phyloP scores from a whole-genome alignment of 164 flowering plant genomes.

The Tinospora cordifolia region DNA sequence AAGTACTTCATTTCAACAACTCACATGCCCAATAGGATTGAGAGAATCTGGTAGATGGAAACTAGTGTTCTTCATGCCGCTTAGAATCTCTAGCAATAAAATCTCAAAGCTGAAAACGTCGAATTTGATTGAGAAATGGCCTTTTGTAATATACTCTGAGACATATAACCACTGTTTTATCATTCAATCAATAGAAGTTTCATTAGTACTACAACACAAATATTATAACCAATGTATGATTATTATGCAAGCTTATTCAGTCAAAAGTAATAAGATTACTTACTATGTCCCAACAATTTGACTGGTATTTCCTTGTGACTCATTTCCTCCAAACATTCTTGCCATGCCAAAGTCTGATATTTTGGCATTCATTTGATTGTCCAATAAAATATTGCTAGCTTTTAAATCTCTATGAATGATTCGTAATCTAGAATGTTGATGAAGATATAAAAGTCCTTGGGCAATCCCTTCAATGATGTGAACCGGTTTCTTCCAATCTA shows the following conservation, averaged over 20 bases:
- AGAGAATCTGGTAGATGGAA: background rate
- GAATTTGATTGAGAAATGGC: slow-evolving; percentile 14
- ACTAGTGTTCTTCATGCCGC: slow-evolving; percentile 9
- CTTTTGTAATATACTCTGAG: slow-evolving; percentile 11
- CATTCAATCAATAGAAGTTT: background rate
- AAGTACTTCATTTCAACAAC: background rate
- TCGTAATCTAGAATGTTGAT: slow-evolving; percentile 11
- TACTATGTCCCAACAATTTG: slow-evolving; percentile 10
- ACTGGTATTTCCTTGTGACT: slow-evolving; percentile 9
- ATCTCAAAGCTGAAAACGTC: slow-evolving; percentile 9
- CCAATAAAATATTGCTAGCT: slow-evolving; percentile 16
- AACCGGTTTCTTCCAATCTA: background rate
- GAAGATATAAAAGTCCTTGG: slow-evolving; percentile 14
- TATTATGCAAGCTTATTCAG: background rate
- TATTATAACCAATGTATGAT: background rate
- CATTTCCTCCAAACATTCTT: slow-evolving; percentile 8
- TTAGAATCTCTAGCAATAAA: background rate
- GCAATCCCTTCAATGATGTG: slow-evolving; percentile 9
- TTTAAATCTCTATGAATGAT: slow-evolving; percentile 15
- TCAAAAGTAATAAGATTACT: background rate
- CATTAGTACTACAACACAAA: background rate
- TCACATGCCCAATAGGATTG: slow-evolving; percentile 12
- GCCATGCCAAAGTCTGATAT: slow-evolving; percentile 10
- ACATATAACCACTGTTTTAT: slow-evolving; percentile 8
- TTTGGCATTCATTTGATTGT: slow-evolving; percentile 4